Base-by-base conservation (phyloP, 2,329 filamentous ascomycete genomes). In the Aspergillus sp. region DNA sequence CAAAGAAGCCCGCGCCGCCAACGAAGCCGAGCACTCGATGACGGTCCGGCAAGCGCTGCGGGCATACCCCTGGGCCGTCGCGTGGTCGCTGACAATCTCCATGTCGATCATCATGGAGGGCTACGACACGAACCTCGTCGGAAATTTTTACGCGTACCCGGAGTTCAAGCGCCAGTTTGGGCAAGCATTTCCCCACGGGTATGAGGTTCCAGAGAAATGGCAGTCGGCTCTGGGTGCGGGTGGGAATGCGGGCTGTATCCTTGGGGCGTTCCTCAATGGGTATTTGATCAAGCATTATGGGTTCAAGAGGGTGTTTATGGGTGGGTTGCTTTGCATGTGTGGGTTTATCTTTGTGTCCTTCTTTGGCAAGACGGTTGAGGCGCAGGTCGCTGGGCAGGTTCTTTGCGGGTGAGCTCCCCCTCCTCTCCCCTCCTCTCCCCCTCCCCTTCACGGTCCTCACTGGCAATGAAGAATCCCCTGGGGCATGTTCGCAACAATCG, bases 261-360 rank as follows among this genome's bases (percentile, higher is more conserved):
- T 91, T 54, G 89, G 89, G 15, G 80, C 91, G 51, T 77, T 89
- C 66, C 79, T 90, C 72, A 89, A 89, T 70, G 89, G 89, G 43
- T 87, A 82, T 73, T 75, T 89, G 51, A 86, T 87, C 17, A 87
- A 91, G 13, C 64, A 54, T 22, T 65, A 52, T 28, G 63, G 63
- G 2, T 63, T 63, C 49, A 61, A 57, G 54, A 55, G 45, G 17
- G 63, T 63, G 0, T 63, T 65, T 5, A 85, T 90, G 60, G 79
- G 69, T 22, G 86, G 85, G 41, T 79, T 91, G 54, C 69, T 80
- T 38, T 82, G 67, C 73, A 87, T 75, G 76, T 73, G 82, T 15
- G 82, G 79, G 34, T 89, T 88, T 69, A 87, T 88, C 34, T 79
- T 86, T 63, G 82, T 89, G 67, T 87, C 88, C 72, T 90, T 89